phyloP scores from a whole-genome alignment of 257 asterid genomes.

The Rauvolfia tetraphylla region DNA sequence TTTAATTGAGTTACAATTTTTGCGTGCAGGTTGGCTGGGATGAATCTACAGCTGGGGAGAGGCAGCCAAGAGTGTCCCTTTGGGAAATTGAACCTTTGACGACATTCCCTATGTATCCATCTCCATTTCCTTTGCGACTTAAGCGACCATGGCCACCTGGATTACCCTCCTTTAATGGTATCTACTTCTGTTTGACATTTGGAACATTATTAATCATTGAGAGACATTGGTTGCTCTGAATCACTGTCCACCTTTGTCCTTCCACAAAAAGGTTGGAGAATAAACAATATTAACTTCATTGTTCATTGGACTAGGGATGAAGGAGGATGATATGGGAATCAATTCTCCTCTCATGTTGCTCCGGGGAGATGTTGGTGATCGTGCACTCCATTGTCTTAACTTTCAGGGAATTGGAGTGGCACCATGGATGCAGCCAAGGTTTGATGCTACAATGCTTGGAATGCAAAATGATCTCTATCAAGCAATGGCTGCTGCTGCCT shows the following conservation, averaged over 20 bases:
- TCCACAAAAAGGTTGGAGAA: neutral
- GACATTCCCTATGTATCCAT: conserved; percentile 74
- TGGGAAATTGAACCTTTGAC: conserved; percentile 88
- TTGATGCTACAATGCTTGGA: conserved; percentile 44
- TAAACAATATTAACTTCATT: neutral
- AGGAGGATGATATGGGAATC: conserved; percentile 50
- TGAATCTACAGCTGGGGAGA: conserved; percentile 80
- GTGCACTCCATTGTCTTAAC: conserved; percentile 49
- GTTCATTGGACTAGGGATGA: conserved; percentile 42
- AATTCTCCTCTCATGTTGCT: conserved; percentile 57
- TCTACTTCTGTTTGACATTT: neutral
- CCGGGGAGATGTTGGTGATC: conserved; percentile 46
- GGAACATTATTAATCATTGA: neutral
- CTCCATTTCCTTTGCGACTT: conserved; percentile 57
- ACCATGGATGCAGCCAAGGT: conserved; percentile 67
- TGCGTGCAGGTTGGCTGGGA: conserved; percentile 78
- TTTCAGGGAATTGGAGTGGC: conserved; percentile 57
- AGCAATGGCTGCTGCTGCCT: conserved; percentile 57
- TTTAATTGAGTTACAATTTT: neutral
- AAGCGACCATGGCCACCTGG: conserved; percentile 81
- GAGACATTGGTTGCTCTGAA: neutral
- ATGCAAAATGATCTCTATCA: conserved; percentile 66
- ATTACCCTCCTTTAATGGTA: conserved; percentile 60
- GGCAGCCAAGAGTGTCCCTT: conserved; percentile 75
- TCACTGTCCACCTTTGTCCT: neutral